phyloP scores from a whole-genome alignment of 2,329 filamentous ascomycete species.

The Arthrobotrys iridis region DNA sequence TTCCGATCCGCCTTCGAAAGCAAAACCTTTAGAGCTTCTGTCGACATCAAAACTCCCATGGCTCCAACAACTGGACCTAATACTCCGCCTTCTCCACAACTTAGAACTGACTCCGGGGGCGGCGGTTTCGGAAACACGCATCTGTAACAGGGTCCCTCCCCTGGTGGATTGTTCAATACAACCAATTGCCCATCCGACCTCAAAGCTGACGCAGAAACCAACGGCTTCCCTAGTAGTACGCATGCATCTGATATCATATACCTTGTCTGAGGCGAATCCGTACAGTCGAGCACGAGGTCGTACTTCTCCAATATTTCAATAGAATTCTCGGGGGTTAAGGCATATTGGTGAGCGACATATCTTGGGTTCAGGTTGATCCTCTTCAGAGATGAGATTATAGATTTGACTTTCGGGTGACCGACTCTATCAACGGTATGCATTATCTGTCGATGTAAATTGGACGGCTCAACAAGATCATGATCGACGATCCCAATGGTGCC shows the following conservation, averaged over 20 bases:
- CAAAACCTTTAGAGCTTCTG: constrained; percentile 88
- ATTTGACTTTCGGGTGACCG: constrained; percentile 82
- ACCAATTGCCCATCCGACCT: constrained; percentile 90
- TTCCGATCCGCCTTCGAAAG: constrained; percentile 61
- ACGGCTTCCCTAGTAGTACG: constrained; percentile 78
- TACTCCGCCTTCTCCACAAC: constrained; percentile 92
- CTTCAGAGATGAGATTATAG: constrained; percentile 71
- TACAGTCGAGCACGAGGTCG: constrained; percentile 91
- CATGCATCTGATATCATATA: constrained; percentile 93
- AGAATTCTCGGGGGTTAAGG: constrained; percentile 76
- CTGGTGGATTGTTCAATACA: constrained; percentile 83
- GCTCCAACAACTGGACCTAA: constrained; percentile 89
- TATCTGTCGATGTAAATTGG: constrained; percentile 92
- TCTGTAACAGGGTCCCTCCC: constrained; percentile 84
- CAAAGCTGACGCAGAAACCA: constrained; percentile 89
- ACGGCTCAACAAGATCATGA: constrained; percentile 84
- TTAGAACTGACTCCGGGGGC: constrained; percentile 80
- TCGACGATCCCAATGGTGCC: constrained; percentile 80
- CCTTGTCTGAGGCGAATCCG: constrained; percentile 88
- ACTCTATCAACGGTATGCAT: constrained; percentile 77
- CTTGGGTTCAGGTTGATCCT: constrained; percentile 77
- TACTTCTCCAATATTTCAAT: constrained; percentile 74
- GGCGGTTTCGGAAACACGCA: constrained; percentile 92
- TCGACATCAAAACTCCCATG: constrained; percentile 91
- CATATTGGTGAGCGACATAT: constrained; percentile 71